Conservation (phyloP, 2,329 filamentous ascomycete species). For the Diaporthe sp. region DNA sequence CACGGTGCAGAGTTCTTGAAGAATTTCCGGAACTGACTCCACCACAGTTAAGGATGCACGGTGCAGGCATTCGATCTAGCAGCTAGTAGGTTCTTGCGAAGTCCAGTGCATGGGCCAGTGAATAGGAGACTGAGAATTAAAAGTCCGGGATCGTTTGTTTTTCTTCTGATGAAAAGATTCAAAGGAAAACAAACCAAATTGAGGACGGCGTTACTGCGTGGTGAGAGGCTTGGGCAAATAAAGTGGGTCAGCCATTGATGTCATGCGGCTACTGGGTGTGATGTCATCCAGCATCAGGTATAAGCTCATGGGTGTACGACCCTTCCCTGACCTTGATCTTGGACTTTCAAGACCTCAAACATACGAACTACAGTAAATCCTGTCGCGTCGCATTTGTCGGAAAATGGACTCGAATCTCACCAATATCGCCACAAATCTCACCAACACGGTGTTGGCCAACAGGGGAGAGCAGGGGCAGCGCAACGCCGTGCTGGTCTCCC, state of each 20-base stretch:
- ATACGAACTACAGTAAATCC: neutral
- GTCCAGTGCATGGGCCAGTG: too few species aligned
- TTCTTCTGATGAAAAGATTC: too few species aligned
- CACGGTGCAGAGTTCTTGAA: too few species aligned
- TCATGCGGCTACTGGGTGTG: conserved; percentile 21
- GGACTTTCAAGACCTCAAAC: neutral
- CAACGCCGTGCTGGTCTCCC: conserved; percentile 38
- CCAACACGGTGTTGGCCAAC: conserved; percentile 27
- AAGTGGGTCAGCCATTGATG: conserved; percentile 26
- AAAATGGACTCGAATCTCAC: conserved; percentile 19
- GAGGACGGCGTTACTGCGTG: too few species aligned
- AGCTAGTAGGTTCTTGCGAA: too few species aligned
- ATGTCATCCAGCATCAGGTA: conserved; percentile 19
- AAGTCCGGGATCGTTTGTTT: too few species aligned
- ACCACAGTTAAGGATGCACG: too few species aligned
- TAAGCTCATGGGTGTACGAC: neutral
- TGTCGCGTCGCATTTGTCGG: too few species aligned
- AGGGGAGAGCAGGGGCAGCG: conserved; percentile 15
- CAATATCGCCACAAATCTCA: conserved; percentile 20
- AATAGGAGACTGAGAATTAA: too few species aligned
- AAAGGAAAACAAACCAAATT: too few species aligned
- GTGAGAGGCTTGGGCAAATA: neutral
- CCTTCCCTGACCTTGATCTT: neutral
- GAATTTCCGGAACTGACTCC: too few species aligned
- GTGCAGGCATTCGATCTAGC: too few species aligned